Evolutionary conservation across 805 yeast genomes (phyloP).

Genomic region (Scheffersomyces spartinae): DNA sequence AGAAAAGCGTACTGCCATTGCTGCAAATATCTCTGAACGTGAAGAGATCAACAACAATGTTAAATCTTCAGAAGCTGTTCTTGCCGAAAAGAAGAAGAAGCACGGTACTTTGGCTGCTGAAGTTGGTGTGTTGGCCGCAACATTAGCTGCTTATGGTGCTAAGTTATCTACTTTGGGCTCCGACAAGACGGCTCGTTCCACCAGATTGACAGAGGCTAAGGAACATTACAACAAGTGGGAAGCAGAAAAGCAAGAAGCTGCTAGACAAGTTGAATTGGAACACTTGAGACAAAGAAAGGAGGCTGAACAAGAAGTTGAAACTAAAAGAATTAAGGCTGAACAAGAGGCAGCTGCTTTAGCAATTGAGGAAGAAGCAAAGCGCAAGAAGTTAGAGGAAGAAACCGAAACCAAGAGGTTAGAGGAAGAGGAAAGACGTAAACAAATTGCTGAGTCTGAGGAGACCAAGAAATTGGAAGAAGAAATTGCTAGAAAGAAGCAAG

Average conservation of each 20-base stretch:
- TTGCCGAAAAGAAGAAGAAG: constrained; percentile 23
- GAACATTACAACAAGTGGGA: constrained; percentile 32
- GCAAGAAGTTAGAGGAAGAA: constrained; percentile 7
- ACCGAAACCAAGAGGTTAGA: constrained; percentile 7
- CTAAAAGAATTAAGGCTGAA: background rate
- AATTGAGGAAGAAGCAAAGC: background rate
- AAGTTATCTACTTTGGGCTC: constrained; percentile 25
- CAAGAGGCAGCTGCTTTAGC: background rate
- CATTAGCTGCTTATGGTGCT: constrained; percentile 33
- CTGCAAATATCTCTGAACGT: constrained; percentile 10
- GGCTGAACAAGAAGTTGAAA: constrained; percentile 18
- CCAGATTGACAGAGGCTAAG: constrained; percentile 30
- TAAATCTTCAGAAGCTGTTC: too few relatives aligned
- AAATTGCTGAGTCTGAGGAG: constrained; percentile 15
- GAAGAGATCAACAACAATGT: too few relatives aligned
- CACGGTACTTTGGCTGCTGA: constrained; percentile 30
- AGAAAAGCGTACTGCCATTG: constrained; percentile 19
- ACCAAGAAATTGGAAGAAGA: constrained; percentile 13
- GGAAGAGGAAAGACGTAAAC: constrained; percentile 8
- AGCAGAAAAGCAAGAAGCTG: constrained; percentile 31
- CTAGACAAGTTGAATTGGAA: constrained; percentile 32
- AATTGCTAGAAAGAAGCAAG: constrained; percentile 11
- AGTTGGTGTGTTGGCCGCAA: constrained; percentile 29
- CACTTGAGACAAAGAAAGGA: constrained; percentile 33
- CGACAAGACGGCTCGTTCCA: constrained; percentile 25